Base-by-base conservation (phyloP, 495 filamentous ascomycete species). In the Letharia lupina region DNA sequence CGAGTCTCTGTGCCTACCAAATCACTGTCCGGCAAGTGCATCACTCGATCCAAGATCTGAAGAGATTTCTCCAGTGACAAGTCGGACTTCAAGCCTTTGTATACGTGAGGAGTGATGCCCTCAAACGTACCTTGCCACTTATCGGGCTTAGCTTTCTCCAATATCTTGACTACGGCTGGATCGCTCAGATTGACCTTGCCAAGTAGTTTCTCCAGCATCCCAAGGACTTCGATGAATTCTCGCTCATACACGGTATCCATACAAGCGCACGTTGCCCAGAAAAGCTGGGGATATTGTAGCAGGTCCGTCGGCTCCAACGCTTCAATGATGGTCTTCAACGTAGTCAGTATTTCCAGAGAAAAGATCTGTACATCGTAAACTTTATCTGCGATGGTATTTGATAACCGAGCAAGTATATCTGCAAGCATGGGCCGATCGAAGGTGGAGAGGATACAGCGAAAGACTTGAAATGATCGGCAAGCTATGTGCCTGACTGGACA, bases 191-290 rank as follows among this genome's bases (percentile, higher is more conserved):
- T 88, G 50, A 98, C 79, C 68, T 93, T 93, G 69, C 85, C 82
- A 47, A 99, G 73, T 60, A 96, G 83, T 70, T 90, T 88, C 44
- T 96, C 89, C n/a, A 99, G 81, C 88, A 98, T 96, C 45, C 88
- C 86, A 23, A 96, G 78, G 56, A 89, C 91, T 71, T 96, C 93
- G 64, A 93, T 83, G 70, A 96, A 99, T 73, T 99, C 94, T 16
- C 86, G 85, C 75, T 98, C 94, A 67, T 96, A 92, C 67, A 96
- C 92, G 2, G 94, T 97, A 72, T 97, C 91, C 48, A 98, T 78
- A 72, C 94, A 98, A 39, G 94, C 93, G 71, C 92, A 96, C 3
- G 90, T 95, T 2, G 93, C 93, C 94, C 94, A 99, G 77, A 98
- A 99, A 2, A 98, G 78, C 70, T 97, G 92, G 10, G 94, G 93